A percentile compares a stretch with the other conserved stretches of the same genome.
Conservation (phyloP, 1,284 basidiomycete species). For the Leccinum variabile region DNA sequence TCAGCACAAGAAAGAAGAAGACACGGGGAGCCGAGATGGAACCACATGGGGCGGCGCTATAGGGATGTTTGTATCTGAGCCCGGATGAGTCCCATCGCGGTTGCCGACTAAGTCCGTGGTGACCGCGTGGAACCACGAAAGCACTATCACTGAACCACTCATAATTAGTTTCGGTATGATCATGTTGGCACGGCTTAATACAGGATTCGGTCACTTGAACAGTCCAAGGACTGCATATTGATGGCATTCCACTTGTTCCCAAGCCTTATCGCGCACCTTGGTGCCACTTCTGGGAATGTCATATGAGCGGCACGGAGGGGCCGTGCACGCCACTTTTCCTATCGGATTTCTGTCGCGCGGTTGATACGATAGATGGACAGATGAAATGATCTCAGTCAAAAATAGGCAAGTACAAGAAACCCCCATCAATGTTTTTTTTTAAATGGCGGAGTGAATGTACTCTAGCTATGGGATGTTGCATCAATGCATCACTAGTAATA, state of each 20-base stretch:
- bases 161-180: not conserved
- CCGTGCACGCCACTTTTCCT: not conserved
- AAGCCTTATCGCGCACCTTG: conserved; percentile 3
- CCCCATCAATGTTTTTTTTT: not conserved
- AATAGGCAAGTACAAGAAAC: not conserved
- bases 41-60: not conserved
- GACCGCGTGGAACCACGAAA: conserved; percentile 10
- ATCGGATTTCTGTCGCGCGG: not conserved
- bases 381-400: not conserved
- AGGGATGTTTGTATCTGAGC: conserved; percentile 1
- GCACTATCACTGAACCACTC: not conserved
- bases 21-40: not conserved
- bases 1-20: not conserved
- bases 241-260: not conserved
- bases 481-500: not conserved
- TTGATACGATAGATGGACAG: not conserved
- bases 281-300: not conserved
- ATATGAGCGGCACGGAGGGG: not conserved
- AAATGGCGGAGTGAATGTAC: no score
- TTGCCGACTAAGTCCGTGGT: not conserved
- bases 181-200: not conserved
- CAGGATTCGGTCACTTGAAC: not conserved
- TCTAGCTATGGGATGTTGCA: no score
- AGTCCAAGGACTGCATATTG: not conserved
- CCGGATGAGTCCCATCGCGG: no score